phyloP scores from a whole-genome alignment of 2,329 filamentous ascomycete species.

The Sporothrix sp. region DNA sequence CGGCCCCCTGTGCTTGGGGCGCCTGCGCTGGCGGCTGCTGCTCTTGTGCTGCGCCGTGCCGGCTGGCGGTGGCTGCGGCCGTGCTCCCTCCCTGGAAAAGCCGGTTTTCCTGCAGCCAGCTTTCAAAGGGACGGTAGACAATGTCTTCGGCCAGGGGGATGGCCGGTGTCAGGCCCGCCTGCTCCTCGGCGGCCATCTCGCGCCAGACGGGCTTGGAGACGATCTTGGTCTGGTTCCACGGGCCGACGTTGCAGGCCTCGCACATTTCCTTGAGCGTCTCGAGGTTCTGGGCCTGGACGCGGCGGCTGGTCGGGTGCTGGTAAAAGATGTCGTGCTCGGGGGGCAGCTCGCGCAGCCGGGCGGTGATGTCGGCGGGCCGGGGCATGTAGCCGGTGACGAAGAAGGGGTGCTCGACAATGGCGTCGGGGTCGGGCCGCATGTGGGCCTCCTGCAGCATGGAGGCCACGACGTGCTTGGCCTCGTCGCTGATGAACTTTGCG shows the following conservation, averaged over 20 bases:
- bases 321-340: slow-evolving; percentile 52
- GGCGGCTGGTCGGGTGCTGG: slow-evolving; percentile 34
- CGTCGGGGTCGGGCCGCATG: slow-evolving; percentile 62
- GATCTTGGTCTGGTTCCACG: slow-evolving; percentile 38
- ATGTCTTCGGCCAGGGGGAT: slow-evolving; percentile 53
- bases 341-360: slow-evolving; percentile 45
- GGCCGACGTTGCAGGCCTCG: slow-evolving; percentile 48
- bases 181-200: slow-evolving; percentile 59
- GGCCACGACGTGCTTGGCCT: slow-evolving; percentile 69
- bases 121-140: slow-evolving; percentile 56
- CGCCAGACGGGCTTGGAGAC: slow-evolving; percentile 51
- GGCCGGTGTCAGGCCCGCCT: slow-evolving; percentile 52
- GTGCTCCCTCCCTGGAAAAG: slow-evolving; percentile 19
- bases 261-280: slow-evolving; percentile 49
- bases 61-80: neutral
- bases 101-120: slow-evolving; percentile 46
- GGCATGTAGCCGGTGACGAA: slow-evolving; percentile 72
- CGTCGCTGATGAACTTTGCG: slow-evolving; percentile 60
- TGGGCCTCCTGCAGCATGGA: slow-evolving; percentile 68
- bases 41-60: neutral
- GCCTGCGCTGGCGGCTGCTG: neutral
- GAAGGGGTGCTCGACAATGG: slow-evolving; percentile 70
- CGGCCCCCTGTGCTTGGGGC: neutral
- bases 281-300: slow-evolving; percentile 37
- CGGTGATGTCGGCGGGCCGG: slow-evolving; percentile 45